Evolutionary conservation across 1,139 yeast genomes (phyloP).

Genomic region (Suhomyces atakaporum): DNA sequence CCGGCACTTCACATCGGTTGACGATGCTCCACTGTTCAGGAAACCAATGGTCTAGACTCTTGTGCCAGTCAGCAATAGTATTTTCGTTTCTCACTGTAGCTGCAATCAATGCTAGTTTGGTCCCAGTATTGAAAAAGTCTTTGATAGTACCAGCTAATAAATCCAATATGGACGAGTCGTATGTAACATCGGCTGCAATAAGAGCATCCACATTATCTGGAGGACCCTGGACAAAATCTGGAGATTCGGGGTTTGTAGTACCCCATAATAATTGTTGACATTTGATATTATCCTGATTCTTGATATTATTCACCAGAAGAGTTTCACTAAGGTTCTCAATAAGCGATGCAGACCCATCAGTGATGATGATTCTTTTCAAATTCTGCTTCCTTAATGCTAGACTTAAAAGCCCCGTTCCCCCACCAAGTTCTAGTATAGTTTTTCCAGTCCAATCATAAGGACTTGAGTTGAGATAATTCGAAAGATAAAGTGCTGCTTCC

Average conservation of each 20-base stretch:
- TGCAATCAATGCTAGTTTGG: conserved; percentile 51
- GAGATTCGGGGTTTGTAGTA: conserved; percentile 27
- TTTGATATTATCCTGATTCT: conserved; percentile 14
- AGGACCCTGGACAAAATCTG: conserved; percentile 28
- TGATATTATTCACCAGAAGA: conserved; percentile 42
- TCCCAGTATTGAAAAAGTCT: conserved; percentile 36
- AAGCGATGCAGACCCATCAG: conserved; percentile 78
- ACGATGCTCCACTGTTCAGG: conserved; percentile 27
- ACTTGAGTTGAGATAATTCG: conserved; percentile 43
- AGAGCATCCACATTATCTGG: conserved; percentile 44
- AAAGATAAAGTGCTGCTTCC: conserved; percentile 85
- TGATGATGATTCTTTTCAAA: conserved; percentile 45
- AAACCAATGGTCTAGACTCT: conserved; percentile 32
- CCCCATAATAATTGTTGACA: conserved; percentile 60
- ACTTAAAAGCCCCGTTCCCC: conserved; percentile 90
- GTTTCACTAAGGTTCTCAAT: conserved; percentile 53
- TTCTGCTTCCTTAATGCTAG: conserved; percentile 44
- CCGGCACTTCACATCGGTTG: conserved; percentile 21
- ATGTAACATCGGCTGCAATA: conserved; percentile 86
- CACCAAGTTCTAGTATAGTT: conserved; percentile 70
- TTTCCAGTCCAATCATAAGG: conserved; percentile 16
- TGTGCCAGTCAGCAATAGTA: conserved; percentile 60
- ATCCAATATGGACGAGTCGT: conserved; percentile 65
- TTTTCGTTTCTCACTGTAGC: conserved; percentile 71
- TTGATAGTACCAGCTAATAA: conserved; percentile 53